Evolutionary conservation across 768 basidiomycete genomes (phyloP), one percentile per base, ranked within the genome.

Genomic region (Naganishia randhawae): DNA sequence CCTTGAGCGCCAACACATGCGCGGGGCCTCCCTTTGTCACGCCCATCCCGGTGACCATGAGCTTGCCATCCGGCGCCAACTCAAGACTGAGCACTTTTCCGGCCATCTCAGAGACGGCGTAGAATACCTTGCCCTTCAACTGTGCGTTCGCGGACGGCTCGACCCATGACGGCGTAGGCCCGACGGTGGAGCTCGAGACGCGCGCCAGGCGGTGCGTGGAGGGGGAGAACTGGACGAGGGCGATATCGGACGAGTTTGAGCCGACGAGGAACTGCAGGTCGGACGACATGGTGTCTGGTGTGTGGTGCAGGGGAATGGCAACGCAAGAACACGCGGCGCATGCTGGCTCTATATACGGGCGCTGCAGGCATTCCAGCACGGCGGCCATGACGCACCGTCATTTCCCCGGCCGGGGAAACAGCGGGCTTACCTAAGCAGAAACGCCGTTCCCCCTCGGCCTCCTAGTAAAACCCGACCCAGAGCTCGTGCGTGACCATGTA

Each of bases 91-190:
- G 74, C 29, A 87, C 82, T 76, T 83, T 82, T 16, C 91, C 90
- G n/a, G 88, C 84, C 0, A 82, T 88, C 22, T 91, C 81, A 0
- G 84, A 86, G 13, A 89, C 81, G 73, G 87, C 87, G 35, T 90
- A 81, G 31, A 91, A 72, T 3, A 85, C 84, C 50, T 80, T 81
- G 69, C 88, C 84, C 77, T 54, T 19, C 51, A 65, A 32, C 8
- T 50, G 0, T 87, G 86, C 17, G 17, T n/a, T 25, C 16, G n/a
- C 16, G 73, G 88, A 84, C 8, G 81, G 80, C 13, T 86, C 84
- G 69, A 93, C 83, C 91, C 91, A 92, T 6, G 89, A 90, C 0
- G 90, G 88, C 63, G 74, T 75, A 31, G 70, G 64, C 6, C 76
- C 77, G 3, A 76, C 73, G 13, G 73, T 71, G 41, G 73, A 72